Base-by-base conservation (phyloP, 345 rosid species). In the Gossypium anomalum region DNA sequence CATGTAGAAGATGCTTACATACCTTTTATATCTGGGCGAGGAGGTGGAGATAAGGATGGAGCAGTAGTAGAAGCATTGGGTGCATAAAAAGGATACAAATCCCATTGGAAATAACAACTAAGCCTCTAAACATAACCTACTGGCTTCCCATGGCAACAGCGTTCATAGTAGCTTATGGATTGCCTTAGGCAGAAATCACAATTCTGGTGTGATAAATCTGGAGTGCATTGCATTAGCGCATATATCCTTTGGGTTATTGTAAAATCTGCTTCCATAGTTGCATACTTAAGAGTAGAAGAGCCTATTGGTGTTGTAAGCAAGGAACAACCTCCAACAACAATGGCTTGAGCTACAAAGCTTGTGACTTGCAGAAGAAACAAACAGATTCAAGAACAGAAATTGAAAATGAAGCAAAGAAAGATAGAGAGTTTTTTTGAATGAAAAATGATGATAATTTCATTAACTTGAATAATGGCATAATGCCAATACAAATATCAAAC, bases 41-140 rank as follows among this genome's bases (percentile, higher is more conserved):
- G 68, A 2, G 68, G 23, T 3, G 23, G 68, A 38, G 68, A 3
- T 19, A 7, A 20, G 80, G 77, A 1, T 81, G 43, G 67, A 1
- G 76, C 11, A n/a, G 49, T 23, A 13, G 68, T 52, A 34, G 65
- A 25, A 27, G 71, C 72, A 9, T 70, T 73, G 25, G 69, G 56
- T 53, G 6, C 15, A 67, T 75, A 83, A 71, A 86, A 88, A 20
- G 79, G 75, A 74, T 82, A 78, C 76, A 83, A 48, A 73, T 86
- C 90, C 83, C 87, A 86, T 53, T 82, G 61, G 38, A 86, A 79
- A 29, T n/a, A 51, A 61, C 93, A 89, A 59, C 78, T 90, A 14
- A 89, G 90, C 9, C 45, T 62, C 0, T 4, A 2, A 73, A 79
- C 53, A 17, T 44, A 74, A 59, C 87, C 87, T 8, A 92, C 94